Conservation (phyloP, 208 protist species). For the Endotrypanum monterogeii region DNA sequence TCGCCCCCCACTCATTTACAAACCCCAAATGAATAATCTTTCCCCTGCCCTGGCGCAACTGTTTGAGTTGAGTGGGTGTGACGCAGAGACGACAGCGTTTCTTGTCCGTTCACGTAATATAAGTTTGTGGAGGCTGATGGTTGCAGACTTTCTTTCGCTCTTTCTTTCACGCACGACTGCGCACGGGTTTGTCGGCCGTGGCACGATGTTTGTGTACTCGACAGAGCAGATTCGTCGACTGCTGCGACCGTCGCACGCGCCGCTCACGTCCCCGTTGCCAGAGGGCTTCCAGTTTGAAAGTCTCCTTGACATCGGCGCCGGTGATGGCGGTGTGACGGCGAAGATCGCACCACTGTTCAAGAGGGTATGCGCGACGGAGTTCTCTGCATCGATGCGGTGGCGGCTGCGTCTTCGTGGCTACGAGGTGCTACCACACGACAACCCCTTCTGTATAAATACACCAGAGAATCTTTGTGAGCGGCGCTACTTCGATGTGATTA, state of each 20-base stretch:
- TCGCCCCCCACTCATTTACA: conserved; percentile 57
- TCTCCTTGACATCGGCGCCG: conserved; percentile 61
- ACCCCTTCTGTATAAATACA: conserved; percentile 41
- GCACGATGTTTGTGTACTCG: conserved; percentile 83
- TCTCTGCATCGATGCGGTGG: conserved; percentile 78
- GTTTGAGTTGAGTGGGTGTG: conserved; percentile 47
- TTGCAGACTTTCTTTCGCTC: conserved; percentile 42
- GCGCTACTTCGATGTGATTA: conserved; percentile 72
- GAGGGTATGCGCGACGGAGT: conserved; percentile 70
- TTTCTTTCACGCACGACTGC: conserved; percentile 79
- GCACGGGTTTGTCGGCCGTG: conserved; percentile 65
- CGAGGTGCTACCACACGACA: conserved; percentile 54
- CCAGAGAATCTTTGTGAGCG: conserved; percentile 9
- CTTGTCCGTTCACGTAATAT: conserved; percentile 39
- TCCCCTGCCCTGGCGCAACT: conserved; percentile 32
- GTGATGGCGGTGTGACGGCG: conserved; percentile 81
- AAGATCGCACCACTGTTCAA: conserved; percentile 57
- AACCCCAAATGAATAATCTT: conserved; percentile 37
- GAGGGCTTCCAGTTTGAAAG: conserved; percentile 20
- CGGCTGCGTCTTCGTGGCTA: conserved; percentile 73
- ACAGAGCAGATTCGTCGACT: conserved; percentile 57
- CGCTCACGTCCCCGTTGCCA: conserved; percentile 10
- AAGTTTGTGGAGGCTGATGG: conserved; percentile 39
- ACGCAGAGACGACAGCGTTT: conserved; percentile 63
- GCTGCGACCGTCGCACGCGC: conserved; percentile 36